Base-by-base conservation (phyloP, 306 rosid genomes). In the Trichosanthes cucumerina region DNA sequence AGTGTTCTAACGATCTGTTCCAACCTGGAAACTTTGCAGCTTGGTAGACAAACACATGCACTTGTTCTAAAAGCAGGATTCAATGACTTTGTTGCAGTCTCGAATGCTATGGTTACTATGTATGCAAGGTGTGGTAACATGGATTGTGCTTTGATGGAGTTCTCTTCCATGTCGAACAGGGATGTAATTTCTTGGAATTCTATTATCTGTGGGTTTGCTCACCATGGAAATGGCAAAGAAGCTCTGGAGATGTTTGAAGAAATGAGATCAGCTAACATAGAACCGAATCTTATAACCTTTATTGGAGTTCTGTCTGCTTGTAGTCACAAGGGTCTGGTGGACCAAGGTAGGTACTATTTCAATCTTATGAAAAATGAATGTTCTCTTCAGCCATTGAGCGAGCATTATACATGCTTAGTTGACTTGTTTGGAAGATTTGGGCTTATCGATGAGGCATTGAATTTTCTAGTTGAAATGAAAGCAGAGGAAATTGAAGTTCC, bases 151-250 rank as follows among this genome's bases (percentile, higher is more conserved):
- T 26, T 83, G 64, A 8, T 81, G 58, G 88, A 82, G 75, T 86
- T 86, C 69, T 79, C 80, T 34, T 84, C 78, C 65, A 86, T 86
- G 89, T 59, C 78, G 34, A 81, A 15, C 34, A 88, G 18, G 26
- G 83, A 88, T 79, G 77, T 88, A 18, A 84, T 86, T 81, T 86
- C 92, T 1, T 88, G 87, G 87, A 88, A 86, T 81, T 86, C 89
- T 39, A 83, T 88, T 18, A 86, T 86, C 75, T 84, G 88, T 12
- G 92, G 89, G 44, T 83, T 66, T 16, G 88, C 88, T 72, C 84
- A 84, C 79, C 87, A 86, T 66, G 92, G 92, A 18, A 68, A 82
- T 72, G 88, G 83, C 2, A 74, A 72, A 69, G 76, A 79, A 24
- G 92, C 88, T 76, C 56, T 86, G 71, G 80, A 77, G 63, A 84